Conservation (phyloP, 257 asterid genomes). For the Catharanthus roseus region DNA sequence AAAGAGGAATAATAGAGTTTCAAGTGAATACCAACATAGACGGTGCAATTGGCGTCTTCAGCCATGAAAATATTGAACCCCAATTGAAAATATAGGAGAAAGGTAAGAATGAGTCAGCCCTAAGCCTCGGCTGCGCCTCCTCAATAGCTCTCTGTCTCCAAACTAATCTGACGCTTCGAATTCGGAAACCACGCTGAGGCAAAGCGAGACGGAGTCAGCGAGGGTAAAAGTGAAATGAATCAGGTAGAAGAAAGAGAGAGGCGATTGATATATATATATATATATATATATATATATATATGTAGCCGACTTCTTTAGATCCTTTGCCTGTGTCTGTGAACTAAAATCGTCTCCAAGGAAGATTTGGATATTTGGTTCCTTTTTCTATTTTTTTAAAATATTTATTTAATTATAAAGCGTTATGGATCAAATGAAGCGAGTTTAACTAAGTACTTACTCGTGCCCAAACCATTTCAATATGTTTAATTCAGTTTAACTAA, state of each 20-base stretch:
- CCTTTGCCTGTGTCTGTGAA: neutral
- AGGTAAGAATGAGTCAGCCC: neutral
- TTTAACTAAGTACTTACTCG: too few relatives aligned
- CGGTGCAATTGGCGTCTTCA: constrained; percentile 40
- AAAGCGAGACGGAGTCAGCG: too few relatives aligned
- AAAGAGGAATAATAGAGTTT: neutral
- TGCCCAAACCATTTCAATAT: too few relatives aligned
- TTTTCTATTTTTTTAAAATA: too few relatives aligned
- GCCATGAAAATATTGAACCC: constrained; percentile 36
- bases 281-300: too few relatives aligned
- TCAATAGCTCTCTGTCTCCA: neutral
- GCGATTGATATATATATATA: too few relatives aligned
- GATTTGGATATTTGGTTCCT: neutral
- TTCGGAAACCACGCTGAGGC: neutral
- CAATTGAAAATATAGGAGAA: neutral
- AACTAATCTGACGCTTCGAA: neutral
- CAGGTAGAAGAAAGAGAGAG: too few relatives aligned
- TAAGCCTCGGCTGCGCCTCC: neutral
- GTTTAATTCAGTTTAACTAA: too few relatives aligned
- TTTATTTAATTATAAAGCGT: too few relatives aligned
- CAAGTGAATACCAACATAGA: constrained; percentile 54
- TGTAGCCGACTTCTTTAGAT: neutral
- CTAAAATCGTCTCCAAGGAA: neutral
- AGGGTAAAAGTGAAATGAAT: too few relatives aligned
- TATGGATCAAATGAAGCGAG: too few relatives aligned